Evolutionary conservation across 2,329 filamentous ascomycete species (phyloP).

Genomic region (Septoria petroselini): DNA sequence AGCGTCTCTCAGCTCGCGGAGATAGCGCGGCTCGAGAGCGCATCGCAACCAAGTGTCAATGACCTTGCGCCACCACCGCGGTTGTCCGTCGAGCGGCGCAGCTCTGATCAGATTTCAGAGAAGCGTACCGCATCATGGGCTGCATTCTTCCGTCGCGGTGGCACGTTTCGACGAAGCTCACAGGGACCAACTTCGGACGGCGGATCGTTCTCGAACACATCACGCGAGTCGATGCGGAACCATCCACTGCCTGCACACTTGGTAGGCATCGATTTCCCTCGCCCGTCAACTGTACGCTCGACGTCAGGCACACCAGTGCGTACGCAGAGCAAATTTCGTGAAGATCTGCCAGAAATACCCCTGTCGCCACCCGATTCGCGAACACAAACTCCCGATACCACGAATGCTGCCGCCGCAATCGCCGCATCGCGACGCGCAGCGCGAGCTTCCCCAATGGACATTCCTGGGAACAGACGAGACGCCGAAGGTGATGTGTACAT

Average conservation of each 20-base stretch:
- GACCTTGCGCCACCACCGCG: slow-evolving; percentile 29
- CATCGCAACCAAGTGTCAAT: slow-evolving; percentile 21
- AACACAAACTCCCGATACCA: slow-evolving; percentile 71
- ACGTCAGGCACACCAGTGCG: slow-evolving; percentile 64
- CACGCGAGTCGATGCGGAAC: slow-evolving; percentile 75
- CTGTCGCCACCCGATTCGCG: slow-evolving; percentile 82
- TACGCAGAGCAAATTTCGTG: slow-evolving; percentile 85
- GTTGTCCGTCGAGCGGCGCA: slow-evolving; percentile 31
- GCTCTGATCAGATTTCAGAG: slow-evolving; percentile 51
- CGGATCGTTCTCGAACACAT: slow-evolving; percentile 74
- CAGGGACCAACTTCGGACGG: slow-evolving; percentile 61
- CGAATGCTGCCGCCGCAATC: slow-evolving; percentile 41
- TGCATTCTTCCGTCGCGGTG: slow-evolving; percentile 69
- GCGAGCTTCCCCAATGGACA: slow-evolving; percentile 20
- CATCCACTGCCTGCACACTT: slow-evolving; percentile 53
- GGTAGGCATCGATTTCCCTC: slow-evolving; percentile 38
- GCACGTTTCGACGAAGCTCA: slow-evolving; percentile 38
- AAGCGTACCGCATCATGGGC: slow-evolving; percentile 55
- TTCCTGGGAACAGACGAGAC: slow-evolving; percentile 17
- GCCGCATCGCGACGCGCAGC: slow-evolving; percentile 44
- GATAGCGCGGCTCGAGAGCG: slow-evolving; percentile 19
- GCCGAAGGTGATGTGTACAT: slow-evolving; percentile 17
- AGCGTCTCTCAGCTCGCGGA: slow-evolving; percentile 23
- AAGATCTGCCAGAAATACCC: slow-evolving; percentile 84
- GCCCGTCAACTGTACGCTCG: slow-evolving; percentile 42